A percentile compares a stretch with the other conserved stretches of the same genome.
Evolutionary conservation across 352 stramenopile species (phyloP).

Genomic region (Pythium folliculosum): DNA sequence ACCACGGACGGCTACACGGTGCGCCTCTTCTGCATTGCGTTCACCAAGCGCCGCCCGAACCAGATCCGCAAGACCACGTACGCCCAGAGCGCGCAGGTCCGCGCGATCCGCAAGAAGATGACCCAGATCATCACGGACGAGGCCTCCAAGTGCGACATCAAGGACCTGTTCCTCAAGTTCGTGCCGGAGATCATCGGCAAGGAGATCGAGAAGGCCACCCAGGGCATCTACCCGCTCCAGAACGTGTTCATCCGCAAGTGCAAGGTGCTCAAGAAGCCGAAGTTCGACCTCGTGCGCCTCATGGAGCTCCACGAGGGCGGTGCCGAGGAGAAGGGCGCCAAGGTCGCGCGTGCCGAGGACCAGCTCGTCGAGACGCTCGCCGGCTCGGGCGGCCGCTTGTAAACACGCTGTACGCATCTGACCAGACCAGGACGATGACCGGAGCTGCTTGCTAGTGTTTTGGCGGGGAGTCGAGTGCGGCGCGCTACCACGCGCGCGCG

Average conservation of each 20-base stretch:
- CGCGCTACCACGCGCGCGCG: too few species aligned
- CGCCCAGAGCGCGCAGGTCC: constrained; percentile 96
- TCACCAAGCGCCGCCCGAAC: constrained; percentile 99
- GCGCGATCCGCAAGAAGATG: constrained; percentile 99
- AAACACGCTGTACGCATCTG: constrained; percentile 41
- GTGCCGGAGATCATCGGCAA: constrained; percentile 98
- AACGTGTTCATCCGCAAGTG: constrained; percentile 99
- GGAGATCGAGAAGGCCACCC: constrained; percentile 97
- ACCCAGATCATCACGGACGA: constrained; percentile 97
- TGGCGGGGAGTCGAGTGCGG: constrained; percentile 13
- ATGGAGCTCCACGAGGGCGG: constrained; percentile 99
- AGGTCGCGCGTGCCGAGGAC: constrained; percentile 87
- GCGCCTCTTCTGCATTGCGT: constrained; percentile 99
- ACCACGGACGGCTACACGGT: constrained; percentile 99
- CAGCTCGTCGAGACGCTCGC: constrained; percentile 87
- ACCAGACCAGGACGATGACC: constrained; percentile 3
- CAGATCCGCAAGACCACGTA: constrained; percentile 99
- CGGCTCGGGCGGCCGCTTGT: constrained; percentile 87
- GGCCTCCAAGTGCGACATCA: constrained; percentile 98
- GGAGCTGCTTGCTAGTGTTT: constrained; percentile 31
- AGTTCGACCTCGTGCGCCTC: constrained; percentile 99
- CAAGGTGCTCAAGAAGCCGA: constrained; percentile 99
- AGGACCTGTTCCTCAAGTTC: constrained; percentile 99
- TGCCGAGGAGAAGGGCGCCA: constrained; percentile 91
- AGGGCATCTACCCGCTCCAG: constrained; percentile 99